Evolutionary conservation across 2,329 filamentous ascomycete genomes (phyloP).

Genomic region (Curvularia hawaiiensis): DNA sequence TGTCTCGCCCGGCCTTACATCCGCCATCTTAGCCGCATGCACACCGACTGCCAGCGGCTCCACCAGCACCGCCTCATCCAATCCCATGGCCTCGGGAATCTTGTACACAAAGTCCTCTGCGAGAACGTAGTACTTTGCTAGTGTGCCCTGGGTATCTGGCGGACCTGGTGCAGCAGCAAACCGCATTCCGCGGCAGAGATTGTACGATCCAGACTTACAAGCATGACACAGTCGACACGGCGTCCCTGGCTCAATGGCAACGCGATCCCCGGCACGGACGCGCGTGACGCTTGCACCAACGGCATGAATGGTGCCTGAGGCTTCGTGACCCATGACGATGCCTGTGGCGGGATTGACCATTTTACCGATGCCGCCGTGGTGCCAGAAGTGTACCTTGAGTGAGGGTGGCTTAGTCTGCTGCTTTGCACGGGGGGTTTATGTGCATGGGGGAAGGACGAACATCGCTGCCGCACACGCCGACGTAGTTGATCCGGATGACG

Average conservation of each 20-base stretch:
- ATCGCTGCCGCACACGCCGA: conserved; percentile 53
- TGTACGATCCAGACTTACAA: conserved; percentile 88
- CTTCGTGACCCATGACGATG: conserved; percentile 92
- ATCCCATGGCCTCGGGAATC: conserved; percentile 79
- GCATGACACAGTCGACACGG: conserved; percentile 87
- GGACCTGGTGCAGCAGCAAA: conserved; percentile 92
- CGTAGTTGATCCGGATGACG: conserved; percentile 51
- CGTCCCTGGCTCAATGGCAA: conserved; percentile 90
- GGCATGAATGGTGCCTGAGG: conserved; percentile 78
- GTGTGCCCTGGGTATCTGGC: conserved; percentile 65
- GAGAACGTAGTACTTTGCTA: conserved; percentile 89
- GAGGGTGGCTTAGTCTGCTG: too few relatives aligned
- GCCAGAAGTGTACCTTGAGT: conserved; percentile 83
- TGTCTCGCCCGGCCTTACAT: conserved; percentile 80
- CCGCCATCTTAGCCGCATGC: conserved; percentile 80
- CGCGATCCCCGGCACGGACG: conserved; percentile 81
- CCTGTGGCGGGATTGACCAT: conserved; percentile 76
- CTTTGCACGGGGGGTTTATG: too few relatives aligned
- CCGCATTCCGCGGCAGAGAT: conserved; percentile 81
- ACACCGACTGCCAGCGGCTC: conserved; percentile 89
- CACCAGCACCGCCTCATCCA: conserved; percentile 84
- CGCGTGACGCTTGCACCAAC: conserved; percentile 75
- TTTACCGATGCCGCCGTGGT: conserved; percentile 88
- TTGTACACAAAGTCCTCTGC: conserved; percentile 92
- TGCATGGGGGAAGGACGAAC: conserved; percentile 13